Base-by-base conservation (phyloP, 1,139 yeast genomes). In the Candida sp. region DNA sequence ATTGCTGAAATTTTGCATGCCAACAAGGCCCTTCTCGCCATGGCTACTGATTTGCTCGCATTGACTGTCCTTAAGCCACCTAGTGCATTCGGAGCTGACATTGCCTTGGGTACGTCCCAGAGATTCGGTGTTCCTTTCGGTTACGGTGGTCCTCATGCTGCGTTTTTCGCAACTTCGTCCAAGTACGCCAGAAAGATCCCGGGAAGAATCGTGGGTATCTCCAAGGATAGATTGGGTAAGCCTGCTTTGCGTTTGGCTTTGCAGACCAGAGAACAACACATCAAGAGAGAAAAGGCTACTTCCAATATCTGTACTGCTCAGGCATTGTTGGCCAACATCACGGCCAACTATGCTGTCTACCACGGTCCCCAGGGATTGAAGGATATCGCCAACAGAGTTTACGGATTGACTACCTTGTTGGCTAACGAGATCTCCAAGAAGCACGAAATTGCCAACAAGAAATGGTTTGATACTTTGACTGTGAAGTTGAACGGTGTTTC, bases 101-200 rank as follows among this genome's bases (percentile, higher is more conserved):
- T 94, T 53, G 97, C 90, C 2, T 78, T 94, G 51, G 99, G 99
- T 50, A 86, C 92, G 22, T 83, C 98, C 5, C 99, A 94, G 77
- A 82, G 99, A 70, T 91, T 94, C 62, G 99, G 99, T 63, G 98
- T 94, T 44, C 98, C 99, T 51, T 84, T 93, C 73, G 99, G 98
- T 11, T 94, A 86, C 65, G 99, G 99, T 65, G 99, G 99, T 33
- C 99, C 99, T 5, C 99, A 94, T 68, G 99, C 99, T 48, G 99
- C 97, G 0, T 94, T 91, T 75, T 93, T 94, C 64, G 91, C 98
- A 12, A 96, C 96, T 46, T 79, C 85, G 27, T 81, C 85, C 55
- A 81, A 84, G 55, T 81, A 89, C 63, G 90, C 91, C 66, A 85
- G 99, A 69, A 93, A 93, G 70, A 91, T 94, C 69, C 99, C 99